Base-by-base conservation (phyloP, 2,329 filamentous ascomycete species). In the Colletotrichum chlorophyti region DNA sequence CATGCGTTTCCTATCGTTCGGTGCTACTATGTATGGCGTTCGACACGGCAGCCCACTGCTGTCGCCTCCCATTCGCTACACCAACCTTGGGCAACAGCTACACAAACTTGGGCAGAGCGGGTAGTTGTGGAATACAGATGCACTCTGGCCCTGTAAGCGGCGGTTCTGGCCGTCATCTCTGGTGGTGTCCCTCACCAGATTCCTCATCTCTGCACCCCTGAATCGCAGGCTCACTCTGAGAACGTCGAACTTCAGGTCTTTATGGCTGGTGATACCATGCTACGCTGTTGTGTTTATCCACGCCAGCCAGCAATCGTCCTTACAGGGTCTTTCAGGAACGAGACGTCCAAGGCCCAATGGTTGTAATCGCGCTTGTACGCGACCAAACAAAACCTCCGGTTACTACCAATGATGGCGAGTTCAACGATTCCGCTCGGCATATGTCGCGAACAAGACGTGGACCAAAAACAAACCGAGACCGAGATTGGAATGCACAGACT, bases 121-220 rank as follows among this genome's bases (percentile, higher is more conserved):
- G 48, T 58, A 46, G 53, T 47, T 53, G 48, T 53, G 34, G 40
- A 11, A 53, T 34, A 40, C 17, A 26, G 23, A 5, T 8, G 11
- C 27, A 8, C 7, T 34, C 41, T 15, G 40, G 34, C 41, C 15
- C n/a, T 26, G 35, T 27, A 17, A 12, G 17, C 19, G 31, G 27
- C 38, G 9, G 11, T 27, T 31, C 23, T 42, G 11, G 35, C 35
- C 32, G n/a, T 21, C 35, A 38, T 21, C 2, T n/a, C n/a, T 40
- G 34, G 10, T 40, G 34, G 23, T 11, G 15, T 31, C 24, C 26
- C 8, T n/a, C 5, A 15, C 6, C 11, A 5, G 37, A 15, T 21
- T 23, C 17, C 7, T 12, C 27, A 31, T 40, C 5, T 40, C 17
- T 21, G 17, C 11, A 12, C 37, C 14, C 37, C 17, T 11, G 37